Percentiles rank a stretch among this genome's conserved stretches.
phyloP scores from a whole-genome alignment of 2,329 filamentous ascomycete species.

The Monosporascus sp. region DNA sequence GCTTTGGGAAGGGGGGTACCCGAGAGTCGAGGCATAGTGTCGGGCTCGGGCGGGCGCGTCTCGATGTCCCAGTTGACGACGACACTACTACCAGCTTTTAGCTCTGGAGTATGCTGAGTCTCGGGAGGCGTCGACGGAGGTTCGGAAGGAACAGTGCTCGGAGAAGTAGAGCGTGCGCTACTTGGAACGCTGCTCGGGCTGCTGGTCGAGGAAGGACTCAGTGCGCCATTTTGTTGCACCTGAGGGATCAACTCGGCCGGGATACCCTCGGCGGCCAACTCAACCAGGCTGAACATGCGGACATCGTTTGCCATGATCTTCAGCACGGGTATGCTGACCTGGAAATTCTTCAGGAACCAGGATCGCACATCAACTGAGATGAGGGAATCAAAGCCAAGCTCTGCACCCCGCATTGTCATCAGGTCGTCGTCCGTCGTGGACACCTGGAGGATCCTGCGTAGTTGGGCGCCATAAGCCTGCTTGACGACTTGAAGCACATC shows the following conservation, averaged over 20 bases:
- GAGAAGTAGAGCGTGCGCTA: too few relatives aligned
- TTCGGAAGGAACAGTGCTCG: too few relatives aligned
- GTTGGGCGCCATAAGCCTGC: constrained; percentile 3
- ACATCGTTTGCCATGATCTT: constrained; percentile 7
- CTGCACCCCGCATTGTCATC: constrained; percentile 5
- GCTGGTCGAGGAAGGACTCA: not conserved
- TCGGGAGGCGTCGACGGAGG: too few relatives aligned
- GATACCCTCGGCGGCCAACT: not conserved
- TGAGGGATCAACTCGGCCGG: constrained; percentile 1
- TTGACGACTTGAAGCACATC: not conserved
- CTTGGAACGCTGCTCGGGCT: too few relatives aligned
- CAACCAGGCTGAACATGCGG: constrained; percentile 1
- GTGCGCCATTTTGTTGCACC: too few relatives aligned
- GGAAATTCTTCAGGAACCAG: constrained; percentile 5
- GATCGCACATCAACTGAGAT: constrained; percentile 4
- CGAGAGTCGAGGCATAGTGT: too few relatives aligned
- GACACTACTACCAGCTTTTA: too few relatives aligned
- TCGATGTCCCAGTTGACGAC: not conserved
- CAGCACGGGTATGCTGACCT: constrained; percentile 2
- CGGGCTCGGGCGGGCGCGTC: not conserved
- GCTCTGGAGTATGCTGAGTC: too few relatives aligned
- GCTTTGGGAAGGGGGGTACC: too few relatives aligned
- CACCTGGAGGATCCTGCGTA: constrained; percentile 9
- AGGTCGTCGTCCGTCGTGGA: constrained; percentile 8
- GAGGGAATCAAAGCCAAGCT: constrained; percentile 3